Evolutionary conservation across 495 filamentous ascomycete genomes (phyloP), one percentile per base, ranked within the genome.

Genomic region (Annulohypoxylon maeteangense): DNA sequence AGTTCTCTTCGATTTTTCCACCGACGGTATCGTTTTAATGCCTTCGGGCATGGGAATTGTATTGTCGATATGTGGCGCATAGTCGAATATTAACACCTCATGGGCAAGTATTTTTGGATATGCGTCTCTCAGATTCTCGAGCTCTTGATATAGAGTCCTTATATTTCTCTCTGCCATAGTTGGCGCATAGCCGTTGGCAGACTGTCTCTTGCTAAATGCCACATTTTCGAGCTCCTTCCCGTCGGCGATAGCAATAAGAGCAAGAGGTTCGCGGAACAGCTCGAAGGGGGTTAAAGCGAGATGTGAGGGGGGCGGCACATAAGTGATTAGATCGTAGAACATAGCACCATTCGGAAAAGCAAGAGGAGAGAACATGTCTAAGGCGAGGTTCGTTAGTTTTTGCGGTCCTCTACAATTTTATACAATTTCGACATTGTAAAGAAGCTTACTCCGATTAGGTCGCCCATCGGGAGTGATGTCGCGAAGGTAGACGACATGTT

Each of bases 311-410:
- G 92, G 87, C 53, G 93, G 89, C 68, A 92, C 83, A 67, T 92
- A 90, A 55, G 91, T 93, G 40, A 92, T 90, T 58, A 98, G 85
- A 77, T 97, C 91, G 85, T 96, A 98, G 67, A 98, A 87, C 70
- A 99, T 90, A 69, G 90, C 88, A 60, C 95, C 95, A 65, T 88
- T 88, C 7, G 95, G 95, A 78, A 97, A 98, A 1, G 93, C 93
- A 70, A 97, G 84, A 25, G 95, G 95, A 45, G 93, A 96, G 78
- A 99, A 97, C 90, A 97, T 94, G 75, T 93, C 94, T 97, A 75
- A 27, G 66, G 56, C 68, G 67, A 62, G 71, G 66, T 45, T 53
- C 57, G 31, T 67, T 36, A 53, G 70, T 50, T 59, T 59, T 65
- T 75, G 84, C 65, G 85, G 80, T 65, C 67, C 16, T 20, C 50